phyloP scores from a whole-genome alignment of 169 alveolate genomes.

The Eimeria mitis region DNA sequence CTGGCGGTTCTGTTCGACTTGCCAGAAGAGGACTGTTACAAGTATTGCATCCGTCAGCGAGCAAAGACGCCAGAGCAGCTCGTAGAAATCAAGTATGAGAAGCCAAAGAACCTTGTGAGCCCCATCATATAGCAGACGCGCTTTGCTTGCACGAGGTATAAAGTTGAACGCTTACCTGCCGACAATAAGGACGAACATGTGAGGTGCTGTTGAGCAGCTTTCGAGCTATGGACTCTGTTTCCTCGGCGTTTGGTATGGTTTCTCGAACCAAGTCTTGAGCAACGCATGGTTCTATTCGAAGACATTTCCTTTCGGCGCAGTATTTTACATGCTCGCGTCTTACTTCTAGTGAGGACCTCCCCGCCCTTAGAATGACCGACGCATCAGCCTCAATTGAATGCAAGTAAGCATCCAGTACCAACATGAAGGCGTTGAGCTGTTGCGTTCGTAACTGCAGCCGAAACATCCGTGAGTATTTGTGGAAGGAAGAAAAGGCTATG shows the following conservation, averaged over 20 bases:
- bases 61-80: constrained; percentile 91
- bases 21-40: constrained; percentile 91
- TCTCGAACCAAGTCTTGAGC: constrained; percentile 91
- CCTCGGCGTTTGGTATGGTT: constrained; percentile 92
- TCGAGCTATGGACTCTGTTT: constrained; percentile 92
- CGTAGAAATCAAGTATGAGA: constrained; percentile 88
- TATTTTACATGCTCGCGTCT: constrained; percentile 92
- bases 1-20: constrained; percentile 90
- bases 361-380: not conserved
- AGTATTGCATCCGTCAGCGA: constrained; percentile 90
- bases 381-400: not conserved
- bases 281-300: constrained; percentile 94
- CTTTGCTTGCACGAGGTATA: too few species aligned
- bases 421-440: not conserved
- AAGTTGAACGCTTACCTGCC: not conserved
- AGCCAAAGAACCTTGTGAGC: constrained; percentile 87
- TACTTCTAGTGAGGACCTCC: constrained; percentile 88
- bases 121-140: not conserved
- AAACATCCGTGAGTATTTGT: constrained; percentile 86
- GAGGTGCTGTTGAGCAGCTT: constrained; percentile 74
- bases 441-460: constrained; percentile 81
- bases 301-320: constrained; percentile 93
- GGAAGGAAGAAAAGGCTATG: constrained; percentile 91
- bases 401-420: not conserved
- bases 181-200: not conserved